Percentiles rank a stretch among this genome's conserved stretches.
These are phyloP conservation scores for Quercus phellos DNA, from an alignment of 331 rosid species.

Conservation along the genomic window DNA sequence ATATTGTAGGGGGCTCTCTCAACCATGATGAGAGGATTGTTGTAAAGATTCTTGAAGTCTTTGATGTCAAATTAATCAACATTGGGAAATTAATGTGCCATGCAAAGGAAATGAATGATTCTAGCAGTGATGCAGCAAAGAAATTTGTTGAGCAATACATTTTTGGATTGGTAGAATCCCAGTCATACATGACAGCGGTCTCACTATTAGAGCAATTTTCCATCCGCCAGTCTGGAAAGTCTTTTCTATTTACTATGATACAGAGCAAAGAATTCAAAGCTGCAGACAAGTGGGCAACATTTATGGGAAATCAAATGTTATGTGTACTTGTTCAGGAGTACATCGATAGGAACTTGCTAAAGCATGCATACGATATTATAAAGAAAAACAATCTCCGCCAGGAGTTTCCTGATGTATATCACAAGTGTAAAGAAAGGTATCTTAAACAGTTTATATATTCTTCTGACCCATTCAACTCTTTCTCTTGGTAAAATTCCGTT, in stretches of 20 bases:
- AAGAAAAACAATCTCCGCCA: slow-evolving; percentile 67
- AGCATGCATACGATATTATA: slow-evolving; percentile 62
- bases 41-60: slow-evolving; percentile 61
- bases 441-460: slow-evolving; percentile 14
- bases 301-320: slow-evolving; percentile 75
- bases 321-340: slow-evolving; percentile 63
- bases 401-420: slow-evolving; percentile 77
- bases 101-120: slow-evolving; percentile 28
- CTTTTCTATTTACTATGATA: slow-evolving; percentile 68
- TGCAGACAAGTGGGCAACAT: slow-evolving; percentile 95
- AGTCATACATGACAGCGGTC: slow-evolving; percentile 64
- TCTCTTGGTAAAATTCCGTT: slow-evolving; percentile 7
- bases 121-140: slow-evolving; percentile 45
- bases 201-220: slow-evolving; percentile 75
- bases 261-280: slow-evolving; percentile 64
- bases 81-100: slow-evolving; percentile 57
- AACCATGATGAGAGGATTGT: slow-evolving; percentile 65
- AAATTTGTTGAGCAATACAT: slow-evolving; percentile 55
- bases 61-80: slow-evolving; percentile 55
- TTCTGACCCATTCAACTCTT: neutral
- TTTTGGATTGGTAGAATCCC: slow-evolving; percentile 49
- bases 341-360: slow-evolving; percentile 60
- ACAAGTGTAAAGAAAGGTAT: slow-evolving; percentile 80
- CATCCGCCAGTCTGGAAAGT: slow-evolving; percentile 49
- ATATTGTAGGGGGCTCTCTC: slow-evolving; percentile 59